A percentile compares a stretch with the other conserved stretches of the same genome.
phyloP scores from a whole-genome alignment of 768 basidiomycete genomes.

The Suillus brevipes region DNA sequence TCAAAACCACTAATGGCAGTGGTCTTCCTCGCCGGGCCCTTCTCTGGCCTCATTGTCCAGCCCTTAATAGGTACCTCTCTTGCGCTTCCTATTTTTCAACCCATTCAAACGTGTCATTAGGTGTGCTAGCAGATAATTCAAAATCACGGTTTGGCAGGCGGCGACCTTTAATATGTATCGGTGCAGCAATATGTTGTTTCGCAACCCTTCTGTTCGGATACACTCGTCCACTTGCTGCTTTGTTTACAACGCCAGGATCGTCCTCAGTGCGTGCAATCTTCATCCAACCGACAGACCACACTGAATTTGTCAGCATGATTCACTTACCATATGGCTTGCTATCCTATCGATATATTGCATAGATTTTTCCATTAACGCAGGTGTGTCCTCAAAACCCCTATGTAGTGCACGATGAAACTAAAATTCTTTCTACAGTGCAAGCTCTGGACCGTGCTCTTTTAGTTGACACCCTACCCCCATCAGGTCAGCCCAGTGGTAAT shows the following conservation, averaged over 20 bases:
- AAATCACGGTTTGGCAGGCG: constrained; percentile 83
- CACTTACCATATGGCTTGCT: constrained; percentile 75
- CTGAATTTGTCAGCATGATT: constrained; percentile 48
- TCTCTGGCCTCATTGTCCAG: constrained; percentile 89
- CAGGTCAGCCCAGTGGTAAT: constrained; percentile 80
- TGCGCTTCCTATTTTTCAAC: too few species aligned
- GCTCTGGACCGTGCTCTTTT: constrained; percentile 89
- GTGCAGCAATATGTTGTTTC: constrained; percentile 60
- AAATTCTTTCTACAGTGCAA: constrained; percentile 53
- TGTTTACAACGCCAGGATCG: constrained; percentile 40
- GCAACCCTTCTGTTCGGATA: constrained; percentile 86
- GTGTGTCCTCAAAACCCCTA: constrained; percentile 24
- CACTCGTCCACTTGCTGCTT: constrained; percentile 63
- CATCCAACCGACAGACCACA: background rate
- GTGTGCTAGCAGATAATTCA: constrained; percentile 79
- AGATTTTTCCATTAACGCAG: constrained; percentile 65
- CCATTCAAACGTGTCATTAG: constrained; percentile 20
- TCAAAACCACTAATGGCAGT: constrained; percentile 85
- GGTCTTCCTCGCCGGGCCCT: constrained; percentile 90
- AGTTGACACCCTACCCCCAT: constrained; percentile 78
- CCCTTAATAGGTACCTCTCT: constrained; percentile 70
- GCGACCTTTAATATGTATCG: constrained; percentile 81
- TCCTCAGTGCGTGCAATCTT: constrained; percentile 30
- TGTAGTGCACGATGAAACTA: background rate
- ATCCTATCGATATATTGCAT: constrained; percentile 67